A percentile compares a stretch with the other conserved stretches of the same genome.
Conservation (phyloP, 176 grass and related monocot genomes). For the Chloris gayana region DNA sequence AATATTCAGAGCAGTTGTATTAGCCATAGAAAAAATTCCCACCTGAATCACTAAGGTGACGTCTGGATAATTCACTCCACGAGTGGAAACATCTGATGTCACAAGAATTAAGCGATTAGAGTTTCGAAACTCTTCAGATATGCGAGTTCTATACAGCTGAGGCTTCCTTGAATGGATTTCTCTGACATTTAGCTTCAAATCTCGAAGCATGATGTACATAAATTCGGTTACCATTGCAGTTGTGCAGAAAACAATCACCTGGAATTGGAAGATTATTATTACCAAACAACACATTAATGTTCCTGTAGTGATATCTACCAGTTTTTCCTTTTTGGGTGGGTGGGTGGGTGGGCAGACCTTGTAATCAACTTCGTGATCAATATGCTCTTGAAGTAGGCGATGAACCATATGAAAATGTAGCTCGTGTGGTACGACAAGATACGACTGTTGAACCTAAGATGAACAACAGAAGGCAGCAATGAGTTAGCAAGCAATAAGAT, state of each 20-base stretch:
- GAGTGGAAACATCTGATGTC: conserved; percentile 87
- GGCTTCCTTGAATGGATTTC: conserved; percentile 97
- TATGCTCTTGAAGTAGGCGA: conserved; percentile 72
- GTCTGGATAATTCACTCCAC: conserved; percentile 88
- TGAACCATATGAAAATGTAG: conserved; percentile 89
- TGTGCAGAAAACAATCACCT: conserved; percentile 93
- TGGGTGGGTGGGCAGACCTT: conserved; percentile 51
- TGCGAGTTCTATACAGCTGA: conserved; percentile 82
- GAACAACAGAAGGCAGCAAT: conserved; percentile 24
- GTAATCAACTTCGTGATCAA: conserved; percentile 77
- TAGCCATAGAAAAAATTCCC: conserved; percentile 16
- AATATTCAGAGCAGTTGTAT: neutral
- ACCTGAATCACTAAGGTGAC: conserved; percentile 96
- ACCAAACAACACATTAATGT: neutral
- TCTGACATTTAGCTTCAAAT: conserved; percentile 88
- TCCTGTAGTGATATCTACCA: neutral
- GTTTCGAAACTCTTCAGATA: conserved; percentile 85
- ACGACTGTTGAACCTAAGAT: conserved; percentile 73
- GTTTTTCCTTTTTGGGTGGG: neutral
- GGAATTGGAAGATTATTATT: conserved; percentile 28
- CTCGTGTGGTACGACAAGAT: conserved; percentile 70
- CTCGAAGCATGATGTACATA: conserved; percentile 82
- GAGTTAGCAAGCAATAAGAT: neutral
- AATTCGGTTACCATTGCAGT: conserved; percentile 91
- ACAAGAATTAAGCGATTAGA: conserved; percentile 76